Conservation (phyloP, 345 rosid species). For the Arabidopsis arenosa region DNA sequence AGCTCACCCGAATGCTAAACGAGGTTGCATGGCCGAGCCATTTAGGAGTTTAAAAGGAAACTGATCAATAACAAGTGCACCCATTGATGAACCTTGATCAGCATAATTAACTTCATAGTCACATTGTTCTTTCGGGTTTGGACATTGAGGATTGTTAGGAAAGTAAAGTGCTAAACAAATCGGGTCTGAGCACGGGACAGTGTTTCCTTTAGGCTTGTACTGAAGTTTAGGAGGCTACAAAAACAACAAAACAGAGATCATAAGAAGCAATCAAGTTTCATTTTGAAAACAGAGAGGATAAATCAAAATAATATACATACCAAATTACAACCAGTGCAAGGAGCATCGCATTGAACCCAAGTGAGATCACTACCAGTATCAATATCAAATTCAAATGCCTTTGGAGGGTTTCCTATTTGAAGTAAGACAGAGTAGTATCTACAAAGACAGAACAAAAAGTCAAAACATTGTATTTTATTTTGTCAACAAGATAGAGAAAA, state of each 20-base stretch:
- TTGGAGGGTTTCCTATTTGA: slow-evolving; percentile 70
- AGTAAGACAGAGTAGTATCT: slow-evolving; percentile 75
- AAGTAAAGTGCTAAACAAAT: slow-evolving; percentile 54
- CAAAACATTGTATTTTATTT: background rate
- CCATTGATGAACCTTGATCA: slow-evolving; percentile 71
- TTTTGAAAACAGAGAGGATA: background rate
- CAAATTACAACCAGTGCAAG: slow-evolving; percentile 81
- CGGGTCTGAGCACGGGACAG: slow-evolving; percentile 53
- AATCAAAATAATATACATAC: slow-evolving; percentile 42
- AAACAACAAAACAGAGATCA: slow-evolving; percentile 18
- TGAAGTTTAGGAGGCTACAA: slow-evolving; percentile 56
- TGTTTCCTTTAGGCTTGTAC: slow-evolving; percentile 66
- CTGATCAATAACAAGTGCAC: slow-evolving; percentile 66
- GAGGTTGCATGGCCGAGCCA: slow-evolving; percentile 51
- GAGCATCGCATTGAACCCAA: slow-evolving; percentile 96
- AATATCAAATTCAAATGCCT: slow-evolving; percentile 65
- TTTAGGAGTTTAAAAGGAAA: slow-evolving; percentile 53
- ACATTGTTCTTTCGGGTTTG: slow-evolving; percentile 63
- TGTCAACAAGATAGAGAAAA: background rate
- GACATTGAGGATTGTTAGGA: slow-evolving; percentile 49
- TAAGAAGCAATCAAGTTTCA: background rate
- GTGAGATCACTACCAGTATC: slow-evolving; percentile 96
- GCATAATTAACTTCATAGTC: slow-evolving; percentile 73
- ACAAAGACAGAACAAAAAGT: background rate
- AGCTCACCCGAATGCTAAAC: slow-evolving; percentile 69